A percentile compares a stretch with the other conserved stretches of the same genome.
These are phyloP conservation scores for Heimioporus punctisporus DNA, from an alignment of 1,284 basidiomycete species.

Conservation along the genomic window DNA sequence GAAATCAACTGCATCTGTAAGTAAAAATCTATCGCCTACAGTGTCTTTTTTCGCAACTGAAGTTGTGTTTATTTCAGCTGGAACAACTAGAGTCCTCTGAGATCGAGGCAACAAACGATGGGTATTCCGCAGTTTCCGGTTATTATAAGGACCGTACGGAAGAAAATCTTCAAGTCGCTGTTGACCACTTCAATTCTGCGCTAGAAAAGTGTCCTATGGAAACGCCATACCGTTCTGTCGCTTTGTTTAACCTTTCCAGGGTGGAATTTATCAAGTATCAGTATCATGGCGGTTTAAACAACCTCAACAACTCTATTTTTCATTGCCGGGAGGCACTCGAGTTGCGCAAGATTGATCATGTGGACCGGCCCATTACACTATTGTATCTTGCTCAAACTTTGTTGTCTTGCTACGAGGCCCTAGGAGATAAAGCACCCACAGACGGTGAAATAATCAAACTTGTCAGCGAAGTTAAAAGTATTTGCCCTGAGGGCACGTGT, in stretches of 20 bases:
- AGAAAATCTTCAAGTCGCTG: background rate
- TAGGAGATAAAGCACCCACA: background rate
- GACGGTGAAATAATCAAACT: background rate
- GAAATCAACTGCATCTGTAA: background rate
- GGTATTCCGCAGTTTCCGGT: too few relatives aligned
- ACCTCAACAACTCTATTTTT: background rate
- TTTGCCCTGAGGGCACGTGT: background rate
- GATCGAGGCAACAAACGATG: too few relatives aligned
- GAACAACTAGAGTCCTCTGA: too few relatives aligned
- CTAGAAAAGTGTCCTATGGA: background rate
- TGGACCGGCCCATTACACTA: constrained; percentile 8
- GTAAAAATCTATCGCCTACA: too few relatives aligned
- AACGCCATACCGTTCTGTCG: background rate
- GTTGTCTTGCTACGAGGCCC: background rate
- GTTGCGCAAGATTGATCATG: background rate
- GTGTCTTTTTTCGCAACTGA: too few relatives aligned
- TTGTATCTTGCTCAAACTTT: constrained; percentile 8
- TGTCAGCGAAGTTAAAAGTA: background rate
- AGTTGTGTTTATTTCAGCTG: too few relatives aligned
- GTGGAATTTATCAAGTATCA: constrained; percentile 1
- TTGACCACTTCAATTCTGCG: background rate
- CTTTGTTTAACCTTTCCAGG: constrained; percentile 15
- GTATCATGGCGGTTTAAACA: background rate
- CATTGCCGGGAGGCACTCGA: constrained; percentile 4
- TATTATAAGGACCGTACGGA: too few relatives aligned